A percentile compares a stretch with the other conserved stretches of the same genome.
phyloP scores from a whole-genome alignment of 1,284 basidiomycete species.

The Malassezia arunalokei region DNA sequence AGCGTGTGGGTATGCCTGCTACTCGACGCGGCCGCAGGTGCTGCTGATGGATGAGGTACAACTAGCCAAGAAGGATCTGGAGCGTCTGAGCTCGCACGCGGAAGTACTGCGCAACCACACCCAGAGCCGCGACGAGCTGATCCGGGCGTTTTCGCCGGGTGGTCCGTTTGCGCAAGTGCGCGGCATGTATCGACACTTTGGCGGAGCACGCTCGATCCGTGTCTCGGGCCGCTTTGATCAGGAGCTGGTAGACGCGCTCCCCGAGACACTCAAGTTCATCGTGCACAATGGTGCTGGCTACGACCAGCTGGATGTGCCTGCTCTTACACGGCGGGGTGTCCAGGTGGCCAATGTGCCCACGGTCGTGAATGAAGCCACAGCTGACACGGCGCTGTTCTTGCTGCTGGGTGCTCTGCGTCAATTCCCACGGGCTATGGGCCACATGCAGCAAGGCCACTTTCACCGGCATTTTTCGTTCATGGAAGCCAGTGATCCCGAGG shows the following conservation, averaged over 20 bases:
- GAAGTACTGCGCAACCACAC: slow-evolving; percentile 17
- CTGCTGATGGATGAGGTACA: slow-evolving; percentile 34
- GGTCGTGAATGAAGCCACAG: slow-evolving; percentile 36
- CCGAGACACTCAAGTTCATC: slow-evolving; percentile 23
- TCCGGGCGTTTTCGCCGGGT: slow-evolving; percentile 17
- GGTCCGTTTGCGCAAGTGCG: slow-evolving; percentile 57
- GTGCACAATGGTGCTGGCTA: slow-evolving; percentile 41
- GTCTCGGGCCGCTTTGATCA: slow-evolving; percentile 26
- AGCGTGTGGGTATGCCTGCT: neutral
- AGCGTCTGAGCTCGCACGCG: slow-evolving; percentile 18
- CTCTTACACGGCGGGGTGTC: slow-evolving; percentile 20
- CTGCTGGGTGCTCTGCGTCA: slow-evolving; percentile 32
- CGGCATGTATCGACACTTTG: slow-evolving; percentile 68
- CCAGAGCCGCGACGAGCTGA: slow-evolving; percentile 20
- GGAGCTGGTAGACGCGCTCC: slow-evolving; percentile 27
- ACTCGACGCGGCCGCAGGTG: slow-evolving; percentile 18
- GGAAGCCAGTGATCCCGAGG: slow-evolving; percentile 24
- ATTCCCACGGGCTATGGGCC: slow-evolving; percentile 22
- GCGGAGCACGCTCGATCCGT: slow-evolving; percentile 28
- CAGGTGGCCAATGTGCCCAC: slow-evolving; percentile 37
- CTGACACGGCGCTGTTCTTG: slow-evolving; percentile 35
- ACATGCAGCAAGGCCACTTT: slow-evolving; percentile 23
- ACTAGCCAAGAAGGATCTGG: slow-evolving; percentile 23
- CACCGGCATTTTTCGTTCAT: slow-evolving; percentile 29
- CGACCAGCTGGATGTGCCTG: slow-evolving; percentile 33